Base-by-base conservation (phyloP, 2,329 filamentous ascomycete genomes). In the Fusarium algeriense region DNA sequence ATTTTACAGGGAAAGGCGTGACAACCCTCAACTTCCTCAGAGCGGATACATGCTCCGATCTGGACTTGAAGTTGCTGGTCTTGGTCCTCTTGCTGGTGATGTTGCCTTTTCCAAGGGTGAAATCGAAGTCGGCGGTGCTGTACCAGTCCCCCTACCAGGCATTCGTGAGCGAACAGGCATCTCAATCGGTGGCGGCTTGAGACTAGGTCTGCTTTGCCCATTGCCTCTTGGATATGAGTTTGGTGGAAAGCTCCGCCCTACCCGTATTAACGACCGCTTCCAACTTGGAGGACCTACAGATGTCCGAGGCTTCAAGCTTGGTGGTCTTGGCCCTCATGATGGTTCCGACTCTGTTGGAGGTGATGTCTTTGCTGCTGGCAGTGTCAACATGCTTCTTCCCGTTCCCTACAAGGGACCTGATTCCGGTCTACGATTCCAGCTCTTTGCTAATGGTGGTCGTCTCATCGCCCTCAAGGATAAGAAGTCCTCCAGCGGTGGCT, bases 51-150 rank as follows among this genome's bases (percentile, higher is more conserved):
- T 97, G 73, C 76, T 95, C 32, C 94, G 94, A 79, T 90, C 92
- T 1, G 85, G 90, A 28, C 89, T 92, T 32, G 95, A 98, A 78
- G 80, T 98, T n/a, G 95, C 96, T 5, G 95, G 96, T 14, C 90
- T 92, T 81, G 94, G 95, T 0, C 90, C 92, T 0, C 84, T 99
- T 20, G 89, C 89, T 69, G 96, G 96, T 41, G 96, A 98, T 76
- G 94, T 97, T 2, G 91, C 92, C n/a, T 98, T 98, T 81, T 93
- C 90, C 80, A 99, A 97, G 82, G 90, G 91, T n/a, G 95, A 98
- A 80, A 76, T 95, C 19, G 95, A 98, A 80, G 85, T 93, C 3
- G 90, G 93, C 68, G 89, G 89, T 60, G 94, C 94, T 5, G 66
- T 95, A 2, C 91, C 95, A 0, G 85, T 98, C 26, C 85, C 90